These are phyloP conservation scores for Coniferiporia sulphurascens DNA, from an alignment of 1,284 basidiomycete genomes.

Conservation along the genomic window DNA sequence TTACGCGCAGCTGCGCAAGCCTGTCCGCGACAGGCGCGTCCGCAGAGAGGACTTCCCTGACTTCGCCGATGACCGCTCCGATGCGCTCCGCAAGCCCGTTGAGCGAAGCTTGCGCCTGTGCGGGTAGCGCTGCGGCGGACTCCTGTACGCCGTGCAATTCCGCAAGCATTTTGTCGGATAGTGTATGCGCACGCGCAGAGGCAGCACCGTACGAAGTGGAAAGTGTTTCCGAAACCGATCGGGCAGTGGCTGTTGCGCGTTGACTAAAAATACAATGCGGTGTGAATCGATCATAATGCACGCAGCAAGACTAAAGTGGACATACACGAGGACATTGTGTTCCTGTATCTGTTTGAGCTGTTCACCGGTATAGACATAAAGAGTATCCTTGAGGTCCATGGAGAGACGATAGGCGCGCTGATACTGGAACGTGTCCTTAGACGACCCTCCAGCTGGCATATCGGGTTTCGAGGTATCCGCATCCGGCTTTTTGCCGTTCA, in stretches of 20 bases:
- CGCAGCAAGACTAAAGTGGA: slow-evolving; percentile 18
- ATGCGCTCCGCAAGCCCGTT: slow-evolving; percentile 30
- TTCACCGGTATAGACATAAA: slow-evolving; percentile 61
- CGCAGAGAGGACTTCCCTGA: slow-evolving; percentile 3
- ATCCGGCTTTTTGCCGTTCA: slow-evolving; percentile 40
- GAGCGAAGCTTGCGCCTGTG: slow-evolving; percentile 50
- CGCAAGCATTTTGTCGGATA: slow-evolving; percentile 58
- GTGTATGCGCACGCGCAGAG: slow-evolving; percentile 41
- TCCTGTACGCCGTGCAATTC: slow-evolving; percentile 63
- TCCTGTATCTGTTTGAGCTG: slow-evolving; percentile 65
- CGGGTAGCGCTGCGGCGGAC: slow-evolving; percentile 50
- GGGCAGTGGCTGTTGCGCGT: slow-evolving; percentile 63
- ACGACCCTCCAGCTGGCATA: slow-evolving; percentile 20
- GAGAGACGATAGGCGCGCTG: slow-evolving; percentile 67
- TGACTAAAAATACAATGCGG: slow-evolving; percentile 38
- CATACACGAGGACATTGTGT: slow-evolving; percentile 63
- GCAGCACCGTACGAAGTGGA: slow-evolving; percentile 49
- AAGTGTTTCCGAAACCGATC: slow-evolving; percentile 51
- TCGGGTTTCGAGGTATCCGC: slow-evolving; percentile 18
- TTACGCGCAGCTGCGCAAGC: slow-evolving; percentile 1
- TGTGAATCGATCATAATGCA: slow-evolving; percentile 8
- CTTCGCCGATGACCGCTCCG: slow-evolving; percentile 6
- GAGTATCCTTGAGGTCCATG: slow-evolving; percentile 52
- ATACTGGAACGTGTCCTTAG: slow-evolving; percentile 54
- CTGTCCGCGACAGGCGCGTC: slow-evolving; percentile 14